Evolutionary conservation across 345 rosid genomes (phyloP).

Genomic region (Garcia nutans): DNA sequence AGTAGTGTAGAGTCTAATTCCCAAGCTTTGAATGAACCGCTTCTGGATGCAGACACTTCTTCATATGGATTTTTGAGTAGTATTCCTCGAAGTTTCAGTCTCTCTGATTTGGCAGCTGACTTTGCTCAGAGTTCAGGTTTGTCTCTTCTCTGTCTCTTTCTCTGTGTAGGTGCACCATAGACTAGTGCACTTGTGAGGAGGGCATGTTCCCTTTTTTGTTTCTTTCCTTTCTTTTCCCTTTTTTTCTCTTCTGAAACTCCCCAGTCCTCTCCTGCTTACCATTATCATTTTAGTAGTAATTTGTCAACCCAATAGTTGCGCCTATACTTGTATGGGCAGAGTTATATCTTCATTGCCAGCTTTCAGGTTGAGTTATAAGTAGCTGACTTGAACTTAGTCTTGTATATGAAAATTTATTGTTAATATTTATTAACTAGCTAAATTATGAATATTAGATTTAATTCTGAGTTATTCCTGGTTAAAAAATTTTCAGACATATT

Average conservation of each 20-base stretch:
- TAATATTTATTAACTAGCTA: not conserved
- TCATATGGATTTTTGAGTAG: slow-evolving; percentile 74
- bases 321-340: not conserved
- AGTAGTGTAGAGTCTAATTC: slow-evolving; percentile 69
- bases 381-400: too few relatives aligned
- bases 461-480: not conserved
- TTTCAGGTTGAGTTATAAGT: not conserved
- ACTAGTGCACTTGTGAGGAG: not conserved
- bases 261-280: not conserved
- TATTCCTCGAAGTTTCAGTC: slow-evolving; percentile 85
- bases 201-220: not conserved
- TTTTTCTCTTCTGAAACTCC: not conserved
- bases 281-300: not conserved
- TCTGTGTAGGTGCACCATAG: not conserved
- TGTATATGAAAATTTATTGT: not conserved
- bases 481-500: slow-evolving; percentile 58
- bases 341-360: not conserved
- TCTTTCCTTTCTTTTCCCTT: not conserved
- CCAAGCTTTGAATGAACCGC: slow-evolving; percentile 64
- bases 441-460: not conserved
- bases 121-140: slow-evolving; percentile 91
- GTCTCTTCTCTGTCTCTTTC: not conserved
- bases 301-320: not conserved
- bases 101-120: slow-evolving; percentile 88
- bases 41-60: slow-evolving; percentile 70